Conservation (phyloP, 495 filamentous ascomycete species). For the Penicillium pancosmium region DNA sequence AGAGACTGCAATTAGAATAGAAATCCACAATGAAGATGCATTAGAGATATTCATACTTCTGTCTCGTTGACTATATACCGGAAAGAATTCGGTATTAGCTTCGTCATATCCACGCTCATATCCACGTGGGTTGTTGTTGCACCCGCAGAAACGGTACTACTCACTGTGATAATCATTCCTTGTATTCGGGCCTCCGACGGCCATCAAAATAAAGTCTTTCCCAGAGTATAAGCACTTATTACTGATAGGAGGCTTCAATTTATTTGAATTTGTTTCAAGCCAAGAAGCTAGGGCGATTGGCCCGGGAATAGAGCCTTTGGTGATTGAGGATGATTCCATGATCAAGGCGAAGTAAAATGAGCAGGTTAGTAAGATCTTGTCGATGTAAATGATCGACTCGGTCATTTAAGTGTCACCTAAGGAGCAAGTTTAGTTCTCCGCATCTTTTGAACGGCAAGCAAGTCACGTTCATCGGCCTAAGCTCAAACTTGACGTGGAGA, state of each 20-base stretch:
- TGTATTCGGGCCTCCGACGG: constrained; percentile 23
- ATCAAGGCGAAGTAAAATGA: neutral
- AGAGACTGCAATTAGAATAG: no score
- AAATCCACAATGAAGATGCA: neutral
- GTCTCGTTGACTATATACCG: constrained; percentile 71
- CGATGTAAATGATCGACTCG: no score
- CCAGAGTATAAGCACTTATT: constrained; percentile 81
- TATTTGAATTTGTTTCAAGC: constrained; percentile 78
- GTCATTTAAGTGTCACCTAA: no score
- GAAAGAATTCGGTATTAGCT: neutral
- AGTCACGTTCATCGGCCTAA: no score
- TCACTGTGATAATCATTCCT: constrained; percentile 26
- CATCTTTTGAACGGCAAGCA: no score
- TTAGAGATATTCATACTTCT: constrained; percentile 10
- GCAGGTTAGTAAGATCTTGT: no score
- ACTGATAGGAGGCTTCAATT: constrained; percentile 83
- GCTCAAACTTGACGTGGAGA: no score
- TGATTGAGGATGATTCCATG: neutral
- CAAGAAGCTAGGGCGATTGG: constrained; percentile 31
- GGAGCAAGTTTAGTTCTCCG: no score
- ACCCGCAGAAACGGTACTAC: constrained; percentile 3
- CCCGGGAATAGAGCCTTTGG: constrained; percentile 15
- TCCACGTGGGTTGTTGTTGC: neutral
- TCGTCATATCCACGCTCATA: neutral
- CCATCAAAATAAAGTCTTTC: constrained; percentile 26